Base-by-base conservation (phyloP, 73 alveolate species). In the Breviolum minutum region DNA sequence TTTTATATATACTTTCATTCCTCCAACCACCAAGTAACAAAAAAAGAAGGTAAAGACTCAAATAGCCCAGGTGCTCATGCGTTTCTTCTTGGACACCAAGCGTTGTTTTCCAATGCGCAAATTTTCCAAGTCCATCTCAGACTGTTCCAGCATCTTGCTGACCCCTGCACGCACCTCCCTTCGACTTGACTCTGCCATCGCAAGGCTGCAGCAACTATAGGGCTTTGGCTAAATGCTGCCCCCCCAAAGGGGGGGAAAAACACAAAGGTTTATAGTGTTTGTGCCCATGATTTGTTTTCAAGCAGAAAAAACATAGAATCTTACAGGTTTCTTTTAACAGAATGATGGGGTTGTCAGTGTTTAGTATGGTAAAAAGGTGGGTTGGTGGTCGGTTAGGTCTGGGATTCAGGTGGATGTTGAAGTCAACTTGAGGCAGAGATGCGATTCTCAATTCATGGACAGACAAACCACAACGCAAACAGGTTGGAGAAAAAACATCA, bases 71-170 rank as follows among this genome's bases (percentile, higher is more conserved):
- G 63, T 7, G 63, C 95, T 87, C 95, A 87, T 87, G 26, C 82
- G 62, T 82, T 87, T 87, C 95, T 87, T 87, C 95, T 87, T 87
- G 13, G 95, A 87, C 26, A 87, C 95, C 84, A 87, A 19, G 66
- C 95, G 95, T 66, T 87, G 95, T 66, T 87, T 87, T 66, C 95
- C 95, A n/a, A 64, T 27, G 68, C 95, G 95, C 74, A 87, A 66
- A 68, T 87, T 87, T 30, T 64, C 69, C 83, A 87, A 64, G 83
- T 87, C 95, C 95, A 87, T 87, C 24, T 70, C 74, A 19, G 83
- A 64, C 95, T 87, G 95, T 71, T 87, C 95, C 68, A 87, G 83
- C 69, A 87, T 26, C 83, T 87, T 87, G 95, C 95, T 87, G n/a
- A 87, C 81, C 5, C 95, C 95, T 24, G 32, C 83, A 17, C 66